Percentiles rank a stretch among this genome's conserved stretches.
phyloP scores from a whole-genome alignment of 805 yeast genomes.

The Wickerhamomyces chambardii region DNA sequence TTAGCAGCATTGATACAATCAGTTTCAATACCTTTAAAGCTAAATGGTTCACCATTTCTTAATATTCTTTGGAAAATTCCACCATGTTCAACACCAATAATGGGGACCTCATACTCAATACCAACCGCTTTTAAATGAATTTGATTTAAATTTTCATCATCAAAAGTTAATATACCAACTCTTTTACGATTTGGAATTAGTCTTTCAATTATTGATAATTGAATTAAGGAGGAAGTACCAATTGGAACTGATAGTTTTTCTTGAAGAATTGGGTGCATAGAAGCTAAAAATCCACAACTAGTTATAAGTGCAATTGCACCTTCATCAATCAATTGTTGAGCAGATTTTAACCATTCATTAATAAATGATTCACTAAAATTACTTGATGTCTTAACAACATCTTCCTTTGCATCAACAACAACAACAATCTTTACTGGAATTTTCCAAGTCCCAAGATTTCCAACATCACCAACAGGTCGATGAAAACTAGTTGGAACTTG shows the following conservation, averaged over 20 bases:
- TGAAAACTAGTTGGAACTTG: constrained; percentile 10
- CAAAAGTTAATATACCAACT: constrained; percentile 23
- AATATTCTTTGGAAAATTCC: constrained; percentile 18
- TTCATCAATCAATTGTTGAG: constrained; percentile 15
- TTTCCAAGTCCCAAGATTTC: constrained; percentile 7
- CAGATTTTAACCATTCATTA: constrained; percentile 18
- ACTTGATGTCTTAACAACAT: constrained; percentile 7
- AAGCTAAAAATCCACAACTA: constrained; percentile 26
- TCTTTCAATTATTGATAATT: constrained; percentile 19
- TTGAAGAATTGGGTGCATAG: constrained; percentile 18
- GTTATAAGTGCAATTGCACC: constrained; percentile 26
- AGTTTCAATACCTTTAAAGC: constrained; percentile 14
- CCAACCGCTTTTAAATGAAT: constrained; percentile 23
- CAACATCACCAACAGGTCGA: constrained; percentile 11
- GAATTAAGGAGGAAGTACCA: constrained; percentile 22
- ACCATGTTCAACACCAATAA: constrained; percentile 15
- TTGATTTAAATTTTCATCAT: constrained; percentile 15
- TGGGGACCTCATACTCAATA: constrained; percentile 13
- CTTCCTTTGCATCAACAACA: constrained; percentile 5
- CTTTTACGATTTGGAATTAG: constrained; percentile 14
- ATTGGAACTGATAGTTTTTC: constrained; percentile 21
- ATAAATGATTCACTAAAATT: constrained; percentile 17
- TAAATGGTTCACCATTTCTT: constrained; percentile 18
- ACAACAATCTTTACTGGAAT: constrained; percentile 9
- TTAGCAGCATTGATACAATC: constrained; percentile 18